Evolutionary conservation across 768 basidiomycete species (phyloP), one percentile per base, ranked within the genome.

Genomic region (Termitomyces sp.): DNA sequence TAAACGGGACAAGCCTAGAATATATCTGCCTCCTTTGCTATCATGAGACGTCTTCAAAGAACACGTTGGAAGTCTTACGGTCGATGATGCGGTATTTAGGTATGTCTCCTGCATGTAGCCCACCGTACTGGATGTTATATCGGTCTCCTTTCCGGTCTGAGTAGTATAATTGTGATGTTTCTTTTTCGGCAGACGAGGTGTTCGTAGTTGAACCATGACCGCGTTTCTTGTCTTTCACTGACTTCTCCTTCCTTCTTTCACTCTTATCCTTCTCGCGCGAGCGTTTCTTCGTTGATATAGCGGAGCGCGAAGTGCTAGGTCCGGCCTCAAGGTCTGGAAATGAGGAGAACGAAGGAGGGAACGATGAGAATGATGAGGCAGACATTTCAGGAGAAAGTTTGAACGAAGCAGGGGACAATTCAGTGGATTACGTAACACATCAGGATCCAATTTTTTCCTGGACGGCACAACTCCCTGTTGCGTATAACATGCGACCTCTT

Each of bases 401-500:
- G 28, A 5, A 16, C 53, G 53, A 53, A 30, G 38, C 36, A 41
- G 7, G 14, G 32, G 4, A 52, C 13, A 26, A 48, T 47, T 36
- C 44, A 20, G 33, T 51, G 52, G 32, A 55, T 61, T 58, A 61
- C 59, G 61, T 61, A 63, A 60, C 32, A 30, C 55, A 48, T 23
- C 58, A 35, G n/a, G 20, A 36, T 55, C 57, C 55, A 58, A 51
- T 54, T 54, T 63, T 61, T 60, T 35, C 10, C 32, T 36, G 46
- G 50, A 1, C 2, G 8, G 28, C 36, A 47, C 32, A 41, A 52
- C 51, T 35, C 50, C 49, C 46, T 18, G 23, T 38, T 32, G 3
- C 33, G 20, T 55, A 44, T 61, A 75, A 56, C 43, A 97, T 98
- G 96, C 88, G 96, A 9, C 96, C 96, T 23, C 79, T 98, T 54